These are phyloP conservation scores for Arthroderma sp. DNA, from an alignment of 2,329 filamentous ascomycete genomes.

Conservation along the genomic window DNA sequence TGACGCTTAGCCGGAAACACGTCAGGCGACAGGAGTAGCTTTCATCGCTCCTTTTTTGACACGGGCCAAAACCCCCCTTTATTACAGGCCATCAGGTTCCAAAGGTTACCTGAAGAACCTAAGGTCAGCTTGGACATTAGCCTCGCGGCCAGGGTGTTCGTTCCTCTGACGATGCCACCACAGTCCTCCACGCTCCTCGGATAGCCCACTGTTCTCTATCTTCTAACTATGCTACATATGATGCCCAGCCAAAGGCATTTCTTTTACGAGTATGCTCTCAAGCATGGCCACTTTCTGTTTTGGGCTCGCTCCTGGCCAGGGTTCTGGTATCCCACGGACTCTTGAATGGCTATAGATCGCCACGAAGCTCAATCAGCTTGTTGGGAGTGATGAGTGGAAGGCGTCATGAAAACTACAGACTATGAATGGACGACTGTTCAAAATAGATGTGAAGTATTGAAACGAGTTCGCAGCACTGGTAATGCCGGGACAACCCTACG, in stretches of 20 bases:
- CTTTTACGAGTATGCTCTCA: not conserved
- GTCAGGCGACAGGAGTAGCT: too few relatives aligned
- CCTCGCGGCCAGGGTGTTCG: not conserved
- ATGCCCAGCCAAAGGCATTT: not conserved
- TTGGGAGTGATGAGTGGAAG: constrained; percentile 77
- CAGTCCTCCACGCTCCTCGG: not conserved
- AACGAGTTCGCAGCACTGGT: constrained; percentile 56
- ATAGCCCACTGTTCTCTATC: not conserved
- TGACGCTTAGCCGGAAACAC: too few relatives aligned
- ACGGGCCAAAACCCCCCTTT: constrained; percentile 7
- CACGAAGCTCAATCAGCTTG: constrained; percentile 61
- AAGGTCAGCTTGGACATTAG: too few relatives aligned
- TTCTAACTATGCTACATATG: not conserved
- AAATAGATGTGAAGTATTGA: constrained; percentile 56
- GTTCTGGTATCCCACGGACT: constrained; percentile 27
- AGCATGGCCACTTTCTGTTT: not conserved
- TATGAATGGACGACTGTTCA: constrained; percentile 60
- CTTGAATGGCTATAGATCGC: constrained; percentile 66
- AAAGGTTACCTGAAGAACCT: too few relatives aligned
- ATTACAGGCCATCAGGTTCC: not conserved
- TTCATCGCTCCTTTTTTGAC: not conserved
- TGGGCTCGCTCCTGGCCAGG: not conserved
- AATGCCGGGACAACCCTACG: constrained; percentile 69
- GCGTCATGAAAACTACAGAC: constrained; percentile 50
- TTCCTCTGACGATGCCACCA: not conserved